Percentiles rank a stretch among this genome's conserved stretches.
Conservation (phyloP, 2,329 filamentous ascomycete species). For the Sporothrix euskadiensis region DNA sequence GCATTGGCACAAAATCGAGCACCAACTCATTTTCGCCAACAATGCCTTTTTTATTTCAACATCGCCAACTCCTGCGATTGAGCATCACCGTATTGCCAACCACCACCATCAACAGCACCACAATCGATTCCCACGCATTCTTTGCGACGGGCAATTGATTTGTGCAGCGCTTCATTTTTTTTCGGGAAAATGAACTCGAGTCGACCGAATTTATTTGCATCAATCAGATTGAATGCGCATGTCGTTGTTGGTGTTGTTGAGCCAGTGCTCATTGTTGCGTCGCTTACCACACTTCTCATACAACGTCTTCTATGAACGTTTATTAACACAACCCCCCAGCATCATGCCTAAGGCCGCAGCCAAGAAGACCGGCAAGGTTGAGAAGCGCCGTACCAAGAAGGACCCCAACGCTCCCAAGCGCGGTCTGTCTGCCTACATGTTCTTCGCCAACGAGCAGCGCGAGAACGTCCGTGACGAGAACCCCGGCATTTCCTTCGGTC, state of each 20-base stretch:
- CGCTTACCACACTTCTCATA: neutral
- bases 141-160: too few relatives aligned
- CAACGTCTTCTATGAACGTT: neutral
- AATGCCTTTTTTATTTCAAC: conserved; percentile 18
- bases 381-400: conserved; percentile 62
- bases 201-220: neutral
- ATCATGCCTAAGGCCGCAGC: conserved; percentile 62
- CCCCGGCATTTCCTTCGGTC: conserved; percentile 94
- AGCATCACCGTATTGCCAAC: conserved; percentile 31
- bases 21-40: conserved; percentile 23
- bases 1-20: conserved; percentile 26
- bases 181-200: neutral
- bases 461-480: conserved; percentile 98
- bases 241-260: neutral
- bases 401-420: conserved; percentile 99
- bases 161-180: neutral
- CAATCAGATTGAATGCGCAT: neutral
- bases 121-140: neutral
- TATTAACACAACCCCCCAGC: conserved; percentile 31
- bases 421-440: conserved; percentile 99
- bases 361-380: conserved; percentile 56
- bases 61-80: conserved; percentile 4
- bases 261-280: neutral
- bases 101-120: neutral
- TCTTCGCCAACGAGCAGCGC: conserved; percentile 99